phyloP scores from a whole-genome alignment of 345 rosid genomes.

The Salix arbutifolia region DNA sequence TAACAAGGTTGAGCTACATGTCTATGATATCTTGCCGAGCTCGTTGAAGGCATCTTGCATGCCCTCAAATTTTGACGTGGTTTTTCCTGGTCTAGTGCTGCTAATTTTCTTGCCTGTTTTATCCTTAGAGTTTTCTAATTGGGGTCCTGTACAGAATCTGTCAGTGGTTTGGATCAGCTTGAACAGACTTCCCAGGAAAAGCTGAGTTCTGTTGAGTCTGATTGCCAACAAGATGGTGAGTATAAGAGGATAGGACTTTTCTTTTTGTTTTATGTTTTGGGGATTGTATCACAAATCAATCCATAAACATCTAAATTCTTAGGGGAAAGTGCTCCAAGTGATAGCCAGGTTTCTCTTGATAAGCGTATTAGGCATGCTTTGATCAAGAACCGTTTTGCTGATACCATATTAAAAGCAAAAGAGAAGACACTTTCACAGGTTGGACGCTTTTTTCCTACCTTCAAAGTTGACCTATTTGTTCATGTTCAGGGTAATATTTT shows the following conservation, averaged over 20 bases:
- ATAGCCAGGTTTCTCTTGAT: slow-evolving; percentile 18
- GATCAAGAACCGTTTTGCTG: slow-evolving; percentile 22
- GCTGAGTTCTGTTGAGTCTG: slow-evolving; percentile 14
- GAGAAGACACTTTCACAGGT: slow-evolving; percentile 26
- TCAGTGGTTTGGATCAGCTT: slow-evolving; percentile 13
- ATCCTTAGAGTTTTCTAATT: background rate
- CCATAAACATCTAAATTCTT: background rate
- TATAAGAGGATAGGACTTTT: background rate
- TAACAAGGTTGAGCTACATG: too few species aligned
- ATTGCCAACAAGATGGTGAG: slow-evolving; percentile 23
- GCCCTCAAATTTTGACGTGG: background rate
- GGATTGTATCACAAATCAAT: background rate
- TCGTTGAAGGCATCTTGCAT: background rate
- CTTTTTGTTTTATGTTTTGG: background rate
- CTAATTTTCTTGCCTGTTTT: background rate
- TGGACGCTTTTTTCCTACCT: background rate
- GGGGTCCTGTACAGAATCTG: slow-evolving; percentile 14
- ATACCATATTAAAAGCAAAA: slow-evolving; percentile 21
- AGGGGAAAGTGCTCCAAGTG: slow-evolving; percentile 22
- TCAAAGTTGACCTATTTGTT: background rate
- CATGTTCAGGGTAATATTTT: slow-evolving; percentile 1
- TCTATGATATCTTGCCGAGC: too few species aligned
- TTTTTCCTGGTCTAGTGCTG: background rate
- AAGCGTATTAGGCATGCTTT: slow-evolving; percentile 17
- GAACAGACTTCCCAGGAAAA: slow-evolving; percentile 16